Base-by-base conservation (phyloP, 164 flowering plant species). In the Stephania japonica region DNA sequence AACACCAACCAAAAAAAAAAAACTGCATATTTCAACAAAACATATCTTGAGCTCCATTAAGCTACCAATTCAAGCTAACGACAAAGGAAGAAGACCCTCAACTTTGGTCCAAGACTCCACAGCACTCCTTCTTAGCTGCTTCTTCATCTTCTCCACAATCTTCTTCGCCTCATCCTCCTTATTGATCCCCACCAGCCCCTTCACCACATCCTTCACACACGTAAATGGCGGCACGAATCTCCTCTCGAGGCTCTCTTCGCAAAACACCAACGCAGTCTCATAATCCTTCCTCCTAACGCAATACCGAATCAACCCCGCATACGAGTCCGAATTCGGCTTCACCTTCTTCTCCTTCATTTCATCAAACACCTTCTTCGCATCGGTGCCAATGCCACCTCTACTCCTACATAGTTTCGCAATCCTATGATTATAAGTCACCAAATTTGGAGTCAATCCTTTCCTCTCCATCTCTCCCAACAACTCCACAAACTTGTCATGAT, bases 181-280 rank as follows among this genome's bases (percentile, higher is more conserved):
- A 11, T 82, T 81, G n/a, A 65, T 73, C 67, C 78, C 64, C 67
- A 81, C 79, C 42, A 83, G 72, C 44, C 85, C 85, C 14, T 79
- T 70, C 27, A 83, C 79, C 70, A 83, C 44, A 64, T 61, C 71
- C 64, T 72, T 61, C 79, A 81, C 74, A 14, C 76, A 50, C 47
- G 68, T 76, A 73, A 81, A 79, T 23, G 85, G 81, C 50, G 82
- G 85, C 49, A 77, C 69, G 80, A 79, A 81, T n/a, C 73, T 81
- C 76, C 76, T 83, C 76, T 23, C 71, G 18, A 83, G 47, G 67
- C 77, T 77, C 76, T 73, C 73, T 70, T 77, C 77, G 56, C 82
- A 81, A 23, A 79, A 64, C 6, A 65, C 81, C 67, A 81, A 47
- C 23, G 79, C 85, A 7, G 62, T 25, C 9, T 79, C 82, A 73